Base-by-base conservation (phyloP, 2,329 filamentous ascomycete genomes). In the Fusarium sp. region DNA sequence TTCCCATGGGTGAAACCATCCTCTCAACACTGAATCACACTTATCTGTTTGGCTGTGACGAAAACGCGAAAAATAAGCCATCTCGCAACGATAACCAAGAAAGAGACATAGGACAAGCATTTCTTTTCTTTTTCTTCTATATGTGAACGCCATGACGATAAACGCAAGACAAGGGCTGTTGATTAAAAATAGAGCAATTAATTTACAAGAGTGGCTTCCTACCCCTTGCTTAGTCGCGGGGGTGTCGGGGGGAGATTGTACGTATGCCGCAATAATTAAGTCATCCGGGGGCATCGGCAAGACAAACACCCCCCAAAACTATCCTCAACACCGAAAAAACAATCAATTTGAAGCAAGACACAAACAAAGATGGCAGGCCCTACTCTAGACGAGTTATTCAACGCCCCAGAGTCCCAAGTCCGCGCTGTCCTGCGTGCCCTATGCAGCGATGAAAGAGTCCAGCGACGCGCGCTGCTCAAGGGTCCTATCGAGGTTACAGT, bases 391-490 rank as follows among this genome's bases (percentile, higher is more conserved):
- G 41, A 65, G n/a, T 58, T 72, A 31, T 35, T 65, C 11, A 41
- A 29, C 10, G 76, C 76, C 1, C 71, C 73, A 33, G 71, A 77
- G 10, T 54, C 71, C 1, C 61, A 69, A 3, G 14, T 78, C 18
- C 77, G 74, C 4, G 65, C 72, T 27, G 68, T 77, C 18, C 74
- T 79, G 10, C 54, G 67, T 27, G 64, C 67, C 2, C 65, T 78
- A 11, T 78, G 77, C 41, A 56, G 67, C 14, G 67, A 72, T 24
- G 1, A 2, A 1, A 10, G 5, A 0, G 74, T 72, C 16, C 8
- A 33, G 33, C 9, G 16, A 22, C n/a, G n/a, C n/a, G n/a, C n/a
- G n/a, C n/a, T n/a, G n/a, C n/a, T n/a, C n/a, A n/a, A n/a, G n/a
- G n/a, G n/a, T n/a, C n/a, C n/a, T n/a, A n/a, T n/a, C n/a, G n/a